These are phyloP conservation scores for Diaporthe destruens DNA, from an alignment of 2,329 filamentous ascomycete species.

Conservation along the genomic window DNA sequence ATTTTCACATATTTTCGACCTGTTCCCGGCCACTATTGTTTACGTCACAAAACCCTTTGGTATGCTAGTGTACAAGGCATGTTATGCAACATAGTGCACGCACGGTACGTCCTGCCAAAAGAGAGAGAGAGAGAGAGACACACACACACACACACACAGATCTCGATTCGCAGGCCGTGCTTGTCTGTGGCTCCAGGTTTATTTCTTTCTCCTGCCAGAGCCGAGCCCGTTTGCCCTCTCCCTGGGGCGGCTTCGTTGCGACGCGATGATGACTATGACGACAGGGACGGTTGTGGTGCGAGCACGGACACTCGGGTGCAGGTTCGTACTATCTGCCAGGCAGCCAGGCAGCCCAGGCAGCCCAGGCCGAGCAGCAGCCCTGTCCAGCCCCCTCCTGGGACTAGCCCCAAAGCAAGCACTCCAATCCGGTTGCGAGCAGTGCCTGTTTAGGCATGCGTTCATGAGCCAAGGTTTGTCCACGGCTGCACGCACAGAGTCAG, in stretches of 20 bases:
- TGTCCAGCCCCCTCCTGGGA: background rate
- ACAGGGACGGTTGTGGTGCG: background rate
- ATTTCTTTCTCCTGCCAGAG: no score
- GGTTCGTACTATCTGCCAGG: conserved; percentile 6
- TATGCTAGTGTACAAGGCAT: no score
- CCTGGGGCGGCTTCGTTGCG: background rate
- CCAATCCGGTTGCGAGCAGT: conserved; percentile 27
- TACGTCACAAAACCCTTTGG: background rate
- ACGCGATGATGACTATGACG: conserved; percentile 30
- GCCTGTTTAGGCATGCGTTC: conserved; percentile 29
- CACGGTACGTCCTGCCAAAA: background rate
- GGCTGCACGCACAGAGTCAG: conserved; percentile 30
- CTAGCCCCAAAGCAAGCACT: conserved; percentile 31
- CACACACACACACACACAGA: no score
- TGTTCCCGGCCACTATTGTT: background rate
- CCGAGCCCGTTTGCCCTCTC: no score
- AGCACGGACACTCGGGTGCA: conserved; percentile 21
- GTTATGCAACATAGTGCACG: background rate
- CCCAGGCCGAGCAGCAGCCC: background rate
- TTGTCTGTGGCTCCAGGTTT: no score
- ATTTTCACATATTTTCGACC: background rate
- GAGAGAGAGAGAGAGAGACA: no score
- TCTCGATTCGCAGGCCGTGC: background rate
- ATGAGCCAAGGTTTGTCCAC: conserved; percentile 22
- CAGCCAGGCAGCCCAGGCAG: no score